A percentile compares a stretch with the other conserved stretches of the same genome.
Conservation (phyloP, 352 stramenopile species). For the Peronospora belbahrii region DNA sequence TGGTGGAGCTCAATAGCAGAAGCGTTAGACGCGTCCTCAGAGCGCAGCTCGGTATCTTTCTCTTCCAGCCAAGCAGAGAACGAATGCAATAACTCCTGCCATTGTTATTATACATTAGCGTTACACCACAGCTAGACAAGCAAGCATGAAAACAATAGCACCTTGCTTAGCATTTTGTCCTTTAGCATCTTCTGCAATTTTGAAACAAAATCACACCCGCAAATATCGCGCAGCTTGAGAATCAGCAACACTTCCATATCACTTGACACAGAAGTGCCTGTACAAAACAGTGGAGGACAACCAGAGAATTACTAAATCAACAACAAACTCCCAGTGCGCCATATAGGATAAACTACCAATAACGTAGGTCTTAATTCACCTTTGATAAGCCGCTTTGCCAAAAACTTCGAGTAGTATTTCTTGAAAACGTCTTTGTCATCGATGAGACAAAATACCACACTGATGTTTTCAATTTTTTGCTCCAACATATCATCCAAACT, state of each 20-base stretch:
- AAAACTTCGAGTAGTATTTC: conserved; percentile 82
- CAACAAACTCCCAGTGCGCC: not conserved
- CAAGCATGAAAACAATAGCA: conserved; percentile 10
- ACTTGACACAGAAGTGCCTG: conserved; percentile 57
- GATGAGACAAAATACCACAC: conserved; percentile 83
- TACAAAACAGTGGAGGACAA: not conserved
- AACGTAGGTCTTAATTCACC: conserved; percentile 25
- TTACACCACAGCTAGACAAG: conserved; percentile 5
- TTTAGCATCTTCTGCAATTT: conserved; percentile 87
- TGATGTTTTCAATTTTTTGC: conserved; percentile 74
- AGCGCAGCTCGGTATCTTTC: conserved; percentile 42
- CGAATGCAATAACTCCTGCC: conserved; percentile 52
- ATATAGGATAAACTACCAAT: not conserved
- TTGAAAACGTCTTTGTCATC: conserved; percentile 88
- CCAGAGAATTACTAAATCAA: not conserved
- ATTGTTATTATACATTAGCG: not conserved
- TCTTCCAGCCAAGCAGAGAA: conserved; percentile 72
- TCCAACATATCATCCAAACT: conserved; percentile 54
- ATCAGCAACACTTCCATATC: conserved; percentile 76
- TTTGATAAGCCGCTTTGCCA: conserved; percentile 82
- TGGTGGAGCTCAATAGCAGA: conserved; percentile 53
- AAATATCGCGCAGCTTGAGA: conserved; percentile 80
- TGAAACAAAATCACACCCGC: conserved; percentile 79
- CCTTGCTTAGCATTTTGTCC: conserved; percentile 80
- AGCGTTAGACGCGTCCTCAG: conserved; percentile 26